Base-by-base conservation (phyloP, 768 basidiomycete genomes). In the Royoungia palumana region DNA sequence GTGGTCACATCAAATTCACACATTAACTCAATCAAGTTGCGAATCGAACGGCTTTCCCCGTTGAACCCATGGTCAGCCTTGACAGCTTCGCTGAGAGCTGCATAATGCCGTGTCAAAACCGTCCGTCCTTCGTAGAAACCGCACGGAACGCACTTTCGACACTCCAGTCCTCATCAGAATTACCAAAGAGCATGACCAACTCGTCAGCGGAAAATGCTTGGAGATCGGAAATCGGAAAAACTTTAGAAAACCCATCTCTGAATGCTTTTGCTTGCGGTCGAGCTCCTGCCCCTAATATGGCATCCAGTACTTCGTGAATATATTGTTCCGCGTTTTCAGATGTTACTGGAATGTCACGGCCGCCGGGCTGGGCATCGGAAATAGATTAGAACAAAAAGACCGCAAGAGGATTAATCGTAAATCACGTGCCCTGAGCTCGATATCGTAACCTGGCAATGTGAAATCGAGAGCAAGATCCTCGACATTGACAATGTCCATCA, bases 31-130 rank as follows among this genome's bases (percentile, higher is more conserved):
- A 97, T 69, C 47, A 99, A 77, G 61, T 91, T 84, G 38, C 86
- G 83, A 51, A 99, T 94, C 0, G 93, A 84, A 32, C 87, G 84
- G 62, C 92, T 94, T 63, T 98, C 95, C 12, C 87, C 84, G 61
- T 95, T 94, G 76, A 94, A 99, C 8, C 96, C 96, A 64, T 99
- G 96, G 61, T 99, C 96, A 11, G 96, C 96, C 68, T 97, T 98
- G 66, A 97, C 67, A 4, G 88, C 84, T 65, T 95, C 94, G 32
- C 79, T 81, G 28, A 98, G 77, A 19, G 93, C 95, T 96, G 55
- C 14, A 16, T 35, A 16, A 53, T 41, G 22, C 35, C 35, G 35
- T 35, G 43, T 56, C 17, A 41, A 36, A 21, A 39, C n/a, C 39
- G 24, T 10, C 12, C n/a, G n/a, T n/a, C 7, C 12, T 20, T 30